Conservation (phyloP, 2,329 filamentous ascomycete species). For the Purpureocillium takamizusanense region DNA sequence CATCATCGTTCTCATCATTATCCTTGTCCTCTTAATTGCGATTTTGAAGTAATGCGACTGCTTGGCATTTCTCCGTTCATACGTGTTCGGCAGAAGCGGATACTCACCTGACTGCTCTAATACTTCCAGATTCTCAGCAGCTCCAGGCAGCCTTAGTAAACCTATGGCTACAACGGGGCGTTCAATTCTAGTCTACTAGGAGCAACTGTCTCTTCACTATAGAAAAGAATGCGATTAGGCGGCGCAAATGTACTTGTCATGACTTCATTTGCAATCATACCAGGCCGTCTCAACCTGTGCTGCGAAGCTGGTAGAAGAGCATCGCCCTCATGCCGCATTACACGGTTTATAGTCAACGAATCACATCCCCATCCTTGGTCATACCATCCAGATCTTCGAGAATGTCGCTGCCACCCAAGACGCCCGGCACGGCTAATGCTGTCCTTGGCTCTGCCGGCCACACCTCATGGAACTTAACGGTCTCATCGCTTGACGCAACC, state of each 20-base stretch:
- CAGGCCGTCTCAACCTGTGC: no score
- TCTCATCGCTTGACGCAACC: slow-evolving; percentile 84
- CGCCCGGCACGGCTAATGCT: slow-evolving; percentile 42
- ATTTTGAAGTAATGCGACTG: slow-evolving; percentile 57
- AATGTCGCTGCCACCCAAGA: slow-evolving; percentile 77
- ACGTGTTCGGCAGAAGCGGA: background rate
- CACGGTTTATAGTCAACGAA: slow-evolving; percentile 41
- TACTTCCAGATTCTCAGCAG: background rate
- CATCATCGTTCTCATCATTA: slow-evolving; percentile 72
- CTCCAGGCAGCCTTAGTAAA: no score
- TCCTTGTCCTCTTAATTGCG: slow-evolving; percentile 74
- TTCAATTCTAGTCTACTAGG: no score
- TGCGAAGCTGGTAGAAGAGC: background rate
- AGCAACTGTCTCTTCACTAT: no score
- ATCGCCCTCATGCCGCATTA: background rate
- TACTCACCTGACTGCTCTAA: background rate
- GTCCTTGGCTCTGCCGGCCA: slow-evolving; percentile 61
- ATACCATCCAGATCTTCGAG: slow-evolving; percentile 75
- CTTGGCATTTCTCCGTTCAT: background rate
- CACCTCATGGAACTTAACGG: slow-evolving; percentile 90
- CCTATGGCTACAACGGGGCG: no score
- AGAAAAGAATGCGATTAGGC: no score
- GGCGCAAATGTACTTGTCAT: no score
- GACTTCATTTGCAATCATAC: no score
- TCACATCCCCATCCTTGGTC: slow-evolving; percentile 62